phyloP scores from a whole-genome alignment of 495 filamentous ascomycete genomes.

The Penicillium chermesinum region DNA sequence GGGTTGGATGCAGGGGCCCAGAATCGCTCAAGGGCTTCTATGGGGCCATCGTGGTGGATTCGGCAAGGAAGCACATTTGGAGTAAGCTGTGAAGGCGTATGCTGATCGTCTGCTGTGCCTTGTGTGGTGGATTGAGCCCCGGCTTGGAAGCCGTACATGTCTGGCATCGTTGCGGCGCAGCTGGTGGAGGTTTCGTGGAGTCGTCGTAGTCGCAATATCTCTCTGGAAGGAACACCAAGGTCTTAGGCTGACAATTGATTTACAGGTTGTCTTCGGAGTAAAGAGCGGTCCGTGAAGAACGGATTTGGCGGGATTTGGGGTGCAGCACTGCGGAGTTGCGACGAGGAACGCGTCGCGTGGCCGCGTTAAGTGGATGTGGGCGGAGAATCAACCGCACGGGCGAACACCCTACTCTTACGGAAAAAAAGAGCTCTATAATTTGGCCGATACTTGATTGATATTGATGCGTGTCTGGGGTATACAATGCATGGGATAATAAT shows the following conservation, averaged over 20 bases:
- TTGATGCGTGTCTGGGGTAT: slow-evolving; percentile 26
- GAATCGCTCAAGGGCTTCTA: slow-evolving; percentile 60
- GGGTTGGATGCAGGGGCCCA: slow-evolving; percentile 57
- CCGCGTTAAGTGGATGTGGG: slow-evolving; percentile 31
- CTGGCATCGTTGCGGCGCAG: slow-evolving; percentile 15
- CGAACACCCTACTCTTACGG: too few relatives aligned
- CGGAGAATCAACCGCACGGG: neutral
- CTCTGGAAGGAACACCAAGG: too few relatives aligned
- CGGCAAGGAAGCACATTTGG: slow-evolving; percentile 82
- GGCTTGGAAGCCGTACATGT: slow-evolving; percentile 40
- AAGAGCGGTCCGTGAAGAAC: neutral
- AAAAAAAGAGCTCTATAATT: too few relatives aligned
- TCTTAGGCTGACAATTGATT: too few relatives aligned
- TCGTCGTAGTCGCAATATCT: too few relatives aligned
- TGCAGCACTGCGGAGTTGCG: slow-evolving; percentile 7
- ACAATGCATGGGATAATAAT: slow-evolving; percentile 16
- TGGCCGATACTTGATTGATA: slow-evolving; percentile 7
- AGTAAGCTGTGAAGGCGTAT: slow-evolving; percentile 33
- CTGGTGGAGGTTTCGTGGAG: neutral
- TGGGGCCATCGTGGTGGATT: slow-evolving; percentile 71
- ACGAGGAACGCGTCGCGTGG: slow-evolving; percentile 33
- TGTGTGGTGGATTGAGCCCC: slow-evolving; percentile 17
- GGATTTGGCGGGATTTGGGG: neutral
- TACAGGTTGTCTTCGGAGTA: too few relatives aligned
- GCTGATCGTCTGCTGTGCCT: slow-evolving; percentile 5